phyloP scores from a whole-genome alignment of 148 eudicot genomes.

The Rhododendron griersonianum region DNA sequence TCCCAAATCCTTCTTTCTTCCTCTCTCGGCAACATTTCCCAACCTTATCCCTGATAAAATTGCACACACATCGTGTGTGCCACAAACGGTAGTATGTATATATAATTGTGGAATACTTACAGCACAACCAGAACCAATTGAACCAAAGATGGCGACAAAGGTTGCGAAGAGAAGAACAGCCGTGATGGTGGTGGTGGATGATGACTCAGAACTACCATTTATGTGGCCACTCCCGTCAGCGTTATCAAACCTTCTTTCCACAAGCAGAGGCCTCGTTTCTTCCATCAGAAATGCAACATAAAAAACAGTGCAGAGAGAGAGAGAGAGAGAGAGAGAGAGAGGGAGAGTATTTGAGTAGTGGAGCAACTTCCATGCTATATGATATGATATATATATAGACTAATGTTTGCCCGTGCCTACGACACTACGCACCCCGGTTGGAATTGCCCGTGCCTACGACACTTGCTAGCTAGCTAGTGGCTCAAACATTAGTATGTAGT shows the following conservation, averaged over 20 bases:
- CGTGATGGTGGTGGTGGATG: not conserved
- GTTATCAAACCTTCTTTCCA: not conserved
- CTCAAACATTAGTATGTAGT: too few relatives aligned
- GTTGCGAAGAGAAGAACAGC: not conserved
- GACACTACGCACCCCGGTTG: too few relatives aligned
- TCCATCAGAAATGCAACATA: not conserved
- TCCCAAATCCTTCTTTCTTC: too few relatives aligned
- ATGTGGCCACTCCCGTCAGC: not conserved
- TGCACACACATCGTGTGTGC: too few relatives aligned
- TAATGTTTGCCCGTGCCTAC: too few relatives aligned
- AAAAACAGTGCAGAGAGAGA: too few relatives aligned
- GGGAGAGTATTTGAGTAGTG: not conserved
- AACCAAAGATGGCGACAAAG: not conserved
- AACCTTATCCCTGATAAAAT: too few relatives aligned
- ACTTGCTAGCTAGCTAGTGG: too few relatives aligned
- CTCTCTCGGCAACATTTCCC: too few relatives aligned
- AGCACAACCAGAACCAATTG: not conserved
- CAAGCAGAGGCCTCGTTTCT: not conserved
- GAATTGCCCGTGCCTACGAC: too few relatives aligned
- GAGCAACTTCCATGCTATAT: not conserved
- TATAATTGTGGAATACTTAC: not conserved
- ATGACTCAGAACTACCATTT: not conserved
- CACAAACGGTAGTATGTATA: too few relatives aligned
- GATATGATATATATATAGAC: too few relatives aligned
- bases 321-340: not conserved